Evolutionary conservation across 139 green algal species (phyloP), one percentile per base, ranked within the genome.

Genomic region (Parachlorella kessleri): DNA sequence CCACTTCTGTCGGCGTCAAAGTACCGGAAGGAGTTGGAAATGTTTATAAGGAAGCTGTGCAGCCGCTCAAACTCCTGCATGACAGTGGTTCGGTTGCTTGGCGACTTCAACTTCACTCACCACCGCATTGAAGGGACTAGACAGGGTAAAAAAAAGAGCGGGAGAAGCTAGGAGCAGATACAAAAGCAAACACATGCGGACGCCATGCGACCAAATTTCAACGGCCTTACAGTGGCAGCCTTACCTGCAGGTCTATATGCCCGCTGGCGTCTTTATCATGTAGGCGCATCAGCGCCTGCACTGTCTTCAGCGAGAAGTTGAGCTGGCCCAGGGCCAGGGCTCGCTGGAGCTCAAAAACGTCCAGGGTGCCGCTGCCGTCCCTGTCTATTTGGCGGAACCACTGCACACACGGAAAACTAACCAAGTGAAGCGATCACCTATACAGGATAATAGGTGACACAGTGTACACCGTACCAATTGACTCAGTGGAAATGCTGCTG

Each of bases 331-430:
- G 36, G 30, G 76, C 48, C 42, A 81, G 66, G 32, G 76, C 76
- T 35, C 68, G 68, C 39, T 81, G 76, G 18, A 81, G 66, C 66
- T 81, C 76, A n/a, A 63, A 39, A 33, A 81, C 76, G 70, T 81
- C 76, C 36, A 81, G 66, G 21, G 66, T 76, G 28, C 76, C 70
- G 63, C 63, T 68, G 23, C 63, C 24, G 28, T 68, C 63, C 63
- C 26, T 10, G 28, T 68, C 63, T 37, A 68, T 68, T 33, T 30
- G 26, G 8, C 24, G 24, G 26, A 68, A 68, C 63, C 63, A 68
- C 63, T 68, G 63, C 48, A n/a, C n/a, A n/a, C n/a, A n/a, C n/a
- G n/a, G n/a, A n/a, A n/a, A n/a, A n/a, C n/a, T n/a, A n/a, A n/a
- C n/a, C n/a, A n/a, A n/a, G n/a, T n/a, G n/a, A n/a, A n/a, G n/a